phyloP scores from a whole-genome alignment of 371 early-diverging fungal species.

The Haplosporangium sp. region DNA sequence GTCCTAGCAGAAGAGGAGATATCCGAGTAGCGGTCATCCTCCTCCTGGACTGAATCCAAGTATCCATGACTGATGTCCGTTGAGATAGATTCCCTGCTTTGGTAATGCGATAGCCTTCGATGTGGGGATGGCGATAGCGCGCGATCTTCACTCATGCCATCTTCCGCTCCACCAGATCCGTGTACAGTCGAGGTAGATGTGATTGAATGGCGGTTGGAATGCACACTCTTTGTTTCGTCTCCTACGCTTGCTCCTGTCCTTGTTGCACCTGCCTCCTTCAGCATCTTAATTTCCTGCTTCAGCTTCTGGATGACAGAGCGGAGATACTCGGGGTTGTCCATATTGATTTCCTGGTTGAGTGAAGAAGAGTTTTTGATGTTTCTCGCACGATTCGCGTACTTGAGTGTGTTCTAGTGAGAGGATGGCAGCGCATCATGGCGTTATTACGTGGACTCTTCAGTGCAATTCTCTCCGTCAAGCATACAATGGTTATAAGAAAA shows the following conservation, averaged over 20 bases:
- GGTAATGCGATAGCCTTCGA: conserved; percentile 23
- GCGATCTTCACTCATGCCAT: conserved; percentile 19
- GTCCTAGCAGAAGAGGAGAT: conserved; percentile 31
- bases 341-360: conserved; percentile 78
- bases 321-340: conserved; percentile 67
- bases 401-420: conserved; percentile 77
- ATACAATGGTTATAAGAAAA: not conserved
- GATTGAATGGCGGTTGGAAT: conserved; percentile 33
- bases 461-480: no score
- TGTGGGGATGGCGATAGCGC: conserved; percentile 35
- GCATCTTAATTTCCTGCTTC: conserved; percentile 61
- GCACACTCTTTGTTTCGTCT: conserved; percentile 4
- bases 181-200: conserved; percentile 17
- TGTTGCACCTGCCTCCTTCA: conserved; percentile 53
- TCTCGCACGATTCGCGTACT: conserved; percentile 91
- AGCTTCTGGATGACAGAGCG: conserved; percentile 67
- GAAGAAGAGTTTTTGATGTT: conserved; percentile 86
- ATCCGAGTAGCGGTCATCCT: conserved; percentile 38
- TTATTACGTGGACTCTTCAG: no score
- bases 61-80: conserved; percentile 39
- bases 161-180: conserved; percentile 26
- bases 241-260: conserved; percentile 8
- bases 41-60: conserved; percentile 37
- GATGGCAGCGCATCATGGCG: not conserved
- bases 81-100: conserved; percentile 39